phyloP scores from a whole-genome alignment of 192 early-diverging fungal species.

The Linnemannia exigua region DNA sequence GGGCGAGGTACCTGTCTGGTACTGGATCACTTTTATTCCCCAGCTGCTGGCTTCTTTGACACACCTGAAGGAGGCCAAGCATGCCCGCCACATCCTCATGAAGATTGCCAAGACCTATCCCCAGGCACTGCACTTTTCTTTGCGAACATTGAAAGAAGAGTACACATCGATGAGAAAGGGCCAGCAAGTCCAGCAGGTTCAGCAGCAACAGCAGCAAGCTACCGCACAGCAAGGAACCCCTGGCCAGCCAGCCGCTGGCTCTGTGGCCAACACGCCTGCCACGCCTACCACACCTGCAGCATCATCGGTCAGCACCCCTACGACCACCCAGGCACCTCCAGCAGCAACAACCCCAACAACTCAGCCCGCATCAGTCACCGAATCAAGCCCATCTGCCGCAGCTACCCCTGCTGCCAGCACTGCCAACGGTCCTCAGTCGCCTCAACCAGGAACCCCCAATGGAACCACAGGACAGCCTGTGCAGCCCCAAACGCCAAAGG shows the following conservation, averaged over 20 bases:
- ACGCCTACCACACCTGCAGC: slow-evolving; percentile 57
- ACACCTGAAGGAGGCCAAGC: slow-evolving; percentile 81
- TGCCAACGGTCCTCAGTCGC: slow-evolving; percentile 41
- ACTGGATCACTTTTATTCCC: slow-evolving; percentile 99
- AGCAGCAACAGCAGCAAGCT: slow-evolving; percentile 41
- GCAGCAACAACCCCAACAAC: slow-evolving; percentile 30
- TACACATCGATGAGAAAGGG: slow-evolving; percentile 74
- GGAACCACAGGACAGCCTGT: neutral
- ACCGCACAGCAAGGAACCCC: slow-evolving; percentile 10
- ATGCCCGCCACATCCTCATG: slow-evolving; percentile 87
- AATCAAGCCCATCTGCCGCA: slow-evolving; percentile 31
- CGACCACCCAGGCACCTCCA: slow-evolving; percentile 28
- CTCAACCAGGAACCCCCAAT: slow-evolving; percentile 36
- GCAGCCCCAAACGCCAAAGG: slow-evolving; percentile 14
- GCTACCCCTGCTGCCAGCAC: slow-evolving; percentile 21
- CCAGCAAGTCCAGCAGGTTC: slow-evolving; percentile 45
- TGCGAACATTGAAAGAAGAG: slow-evolving; percentile 95
- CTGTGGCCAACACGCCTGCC: slow-evolving; percentile 42
- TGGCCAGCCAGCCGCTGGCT: slow-evolving; percentile 7
- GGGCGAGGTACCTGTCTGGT: slow-evolving; percentile 93
- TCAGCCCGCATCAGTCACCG: slow-evolving; percentile 9
- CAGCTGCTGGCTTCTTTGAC: slow-evolving; percentile 88
- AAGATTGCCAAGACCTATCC: slow-evolving; percentile 96
- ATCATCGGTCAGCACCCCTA: slow-evolving; percentile 28
- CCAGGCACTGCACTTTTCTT: slow-evolving; percentile 94